phyloP scores from a whole-genome alignment of 768 basidiomycete genomes.

The Lactifluus pinguis region DNA sequence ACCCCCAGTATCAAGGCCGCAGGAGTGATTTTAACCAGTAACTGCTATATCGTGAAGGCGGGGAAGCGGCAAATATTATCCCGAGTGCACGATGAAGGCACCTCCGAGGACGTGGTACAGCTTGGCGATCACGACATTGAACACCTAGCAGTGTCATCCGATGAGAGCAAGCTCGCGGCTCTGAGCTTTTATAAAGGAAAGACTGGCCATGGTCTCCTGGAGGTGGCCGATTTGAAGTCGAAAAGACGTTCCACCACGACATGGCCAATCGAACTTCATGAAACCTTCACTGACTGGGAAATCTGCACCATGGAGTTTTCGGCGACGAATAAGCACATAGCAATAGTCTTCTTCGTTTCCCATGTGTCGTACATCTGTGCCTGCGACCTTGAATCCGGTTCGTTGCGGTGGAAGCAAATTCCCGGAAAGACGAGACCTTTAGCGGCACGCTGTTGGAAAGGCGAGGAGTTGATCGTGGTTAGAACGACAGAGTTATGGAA shows the following conservation, averaged over 20 bases:
- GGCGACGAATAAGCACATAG: constrained; percentile 7
- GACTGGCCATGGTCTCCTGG: neutral
- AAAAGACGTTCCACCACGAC: neutral
- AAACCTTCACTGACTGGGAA: constrained; percentile 10
- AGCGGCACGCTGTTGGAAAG: neutral
- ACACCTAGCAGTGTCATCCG: neutral
- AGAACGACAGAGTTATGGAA: constrained; percentile 11
- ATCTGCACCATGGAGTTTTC: constrained; percentile 9
- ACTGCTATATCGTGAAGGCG: constrained; percentile 5
- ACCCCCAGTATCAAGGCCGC: neutral
- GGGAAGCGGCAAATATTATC: constrained; percentile 2
- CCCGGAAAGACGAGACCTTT: constrained; percentile 7
- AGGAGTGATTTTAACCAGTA: neutral
- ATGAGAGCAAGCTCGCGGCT: neutral
- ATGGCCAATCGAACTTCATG: constrained; percentile 11
- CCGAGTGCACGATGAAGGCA: constrained; percentile 2
- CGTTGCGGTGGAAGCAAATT: constrained; percentile 7
- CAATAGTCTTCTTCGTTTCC: constrained; percentile 6
- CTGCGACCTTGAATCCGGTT: constrained; percentile 9
- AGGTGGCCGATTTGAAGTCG: constrained; percentile 7
- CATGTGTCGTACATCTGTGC: constrained; percentile 3
- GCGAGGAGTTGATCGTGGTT: constrained; percentile 7
- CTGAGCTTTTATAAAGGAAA: constrained; percentile 9
- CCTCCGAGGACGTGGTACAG: constrained; percentile 4
- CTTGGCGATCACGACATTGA: constrained; percentile 3